Evolutionary conservation across 345 rosid genomes (phyloP).

Genomic region (Carallia brachiata): DNA sequence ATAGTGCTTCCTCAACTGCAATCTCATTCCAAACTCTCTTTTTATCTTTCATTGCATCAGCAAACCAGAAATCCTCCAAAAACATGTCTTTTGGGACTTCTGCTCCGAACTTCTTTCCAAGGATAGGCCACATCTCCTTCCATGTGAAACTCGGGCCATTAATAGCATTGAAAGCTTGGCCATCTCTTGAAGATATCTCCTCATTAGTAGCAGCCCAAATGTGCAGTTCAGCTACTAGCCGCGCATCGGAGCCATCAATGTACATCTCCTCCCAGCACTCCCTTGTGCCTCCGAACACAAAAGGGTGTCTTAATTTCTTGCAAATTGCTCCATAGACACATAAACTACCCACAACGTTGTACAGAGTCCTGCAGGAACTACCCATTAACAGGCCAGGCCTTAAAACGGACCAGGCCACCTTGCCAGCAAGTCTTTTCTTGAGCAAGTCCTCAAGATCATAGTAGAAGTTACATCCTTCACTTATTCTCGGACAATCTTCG

Average conservation of each 20-base stretch:
- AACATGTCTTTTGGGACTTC: constrained; percentile 43
- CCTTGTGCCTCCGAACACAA: constrained; percentile 81
- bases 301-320: constrained; percentile 60
- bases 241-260: constrained; percentile 71
- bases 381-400: constrained; percentile 85
- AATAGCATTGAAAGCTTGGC: constrained; percentile 67
- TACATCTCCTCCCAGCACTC: constrained; percentile 82
- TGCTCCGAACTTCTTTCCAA: constrained; percentile 58
- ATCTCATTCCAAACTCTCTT: constrained; percentile 61
- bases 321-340: constrained; percentile 74
- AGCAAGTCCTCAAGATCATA: constrained; percentile 74
- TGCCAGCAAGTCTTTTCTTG: constrained; percentile 43
- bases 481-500: constrained; percentile 61
- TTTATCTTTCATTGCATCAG: constrained; percentile 50
- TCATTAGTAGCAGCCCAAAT: constrained; percentile 69
- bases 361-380: constrained; percentile 56
- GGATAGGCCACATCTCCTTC: constrained; percentile 73
- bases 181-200: constrained; percentile 31
- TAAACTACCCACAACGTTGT: constrained; percentile 73
- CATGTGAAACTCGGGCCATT: constrained; percentile 74
- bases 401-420: constrained; percentile 66
- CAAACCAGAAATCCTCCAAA: constrained; percentile 44
- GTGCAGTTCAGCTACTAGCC: constrained; percentile 76
- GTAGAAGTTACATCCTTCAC: constrained; percentile 47
- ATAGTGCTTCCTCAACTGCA: constrained; percentile 47